Base-by-base conservation (phyloP, 2,329 filamentous ascomycete species). In the Arthrobotrys musiformis region DNA sequence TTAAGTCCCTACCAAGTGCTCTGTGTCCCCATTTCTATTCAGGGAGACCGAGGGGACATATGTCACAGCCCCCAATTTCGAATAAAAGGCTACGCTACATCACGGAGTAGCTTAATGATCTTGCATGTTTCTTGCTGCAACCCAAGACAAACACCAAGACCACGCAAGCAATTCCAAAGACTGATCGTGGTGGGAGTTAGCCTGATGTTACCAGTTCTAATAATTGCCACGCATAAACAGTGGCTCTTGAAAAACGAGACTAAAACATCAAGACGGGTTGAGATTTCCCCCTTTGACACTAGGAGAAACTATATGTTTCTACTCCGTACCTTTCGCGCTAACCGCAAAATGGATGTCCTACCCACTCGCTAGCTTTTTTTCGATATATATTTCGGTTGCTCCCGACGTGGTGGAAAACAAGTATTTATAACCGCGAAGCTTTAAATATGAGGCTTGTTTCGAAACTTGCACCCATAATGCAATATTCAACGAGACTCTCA, bases 91-190 rank as follows among this genome's bases (percentile, higher is more conserved):
- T 40, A 40, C 54, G 54, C 19, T 40, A 33, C 40, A 26, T 40
- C 54, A 40, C 54, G 54, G 54, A 58, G 33, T 40, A 58, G 11
- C 54, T 3, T 7, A n/a, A 58, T 40, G 9, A 58, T 24, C 17
- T 40, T 40, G 19, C 33, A 58, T 40, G 9, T 58, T 24, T 11
- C 24, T n/a, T 40, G 9, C 54, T 58, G 33, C 54, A 28, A 40
- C 54, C 50, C 54, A 58, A 58, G 54, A 58, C n/a, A 58, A 40
- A 40, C 24, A 22, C 33, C n/a, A 58, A 58, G 54, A 58, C 35
- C 22, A n/a, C 54, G 26, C 22, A 58, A 40, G 54, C 54, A 58
- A 58, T 46, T 46, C 17, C 9, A 15, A 7, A 62, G 11, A 30
- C 26, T 46, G 58, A 33, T 62, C 37, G n/a, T 30, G 35, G 17